Base-by-base conservation (phyloP, 2,329 filamentous ascomycete genomes). In the Sporothrix protearum region DNA sequence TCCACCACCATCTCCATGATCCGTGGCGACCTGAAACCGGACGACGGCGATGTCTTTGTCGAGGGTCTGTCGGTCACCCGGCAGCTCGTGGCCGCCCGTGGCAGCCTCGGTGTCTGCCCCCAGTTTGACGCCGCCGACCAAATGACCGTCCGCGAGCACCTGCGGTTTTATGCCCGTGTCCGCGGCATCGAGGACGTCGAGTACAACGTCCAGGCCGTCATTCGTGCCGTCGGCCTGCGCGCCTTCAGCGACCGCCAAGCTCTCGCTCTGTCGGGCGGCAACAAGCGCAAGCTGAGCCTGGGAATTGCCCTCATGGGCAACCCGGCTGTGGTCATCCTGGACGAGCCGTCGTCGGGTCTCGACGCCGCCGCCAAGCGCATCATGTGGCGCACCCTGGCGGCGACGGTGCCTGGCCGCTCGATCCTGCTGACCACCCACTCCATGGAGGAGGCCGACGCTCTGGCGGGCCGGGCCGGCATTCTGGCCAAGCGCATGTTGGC, bases 261-360 rank as follows among this genome's bases (percentile, higher is more conserved):
- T 0, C 85, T 87, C 70, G 91, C 92, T 61, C 85, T 97, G 0
- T 95, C 92, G 0, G 94, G 95, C 9, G 95, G 95, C 39, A 97
- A 97, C 82, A 96, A 96, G 82, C 86, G 94, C n/a, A 98, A 97
- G 80, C 83, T 98, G 0, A 93, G 89, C 22, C 86, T 97, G 0
- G 94, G 92, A 2, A 97, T 97, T 71, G 94, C 95, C 0, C 83
- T 98, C 1, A 97, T 97, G 87, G 95, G 94, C 3, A 97, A 97
- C 76, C 94, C 94, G 0, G 88, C 90, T 0, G 94, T 97, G 0
- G 83, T 98, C 0, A 85, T 97, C 0, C 89, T 97, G 1, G 95
- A 98, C 77, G 95, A 97, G 78, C 95, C 95, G 0, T 92, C 88
- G 0, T 94, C 91, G 0, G 94, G 94, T 0, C 92, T 97, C 83